A percentile compares a stretch with the other conserved stretches of the same genome.
Evolutionary conservation across 305 asterid genomes (phyloP).

Genomic region (Lippia alba): DNA sequence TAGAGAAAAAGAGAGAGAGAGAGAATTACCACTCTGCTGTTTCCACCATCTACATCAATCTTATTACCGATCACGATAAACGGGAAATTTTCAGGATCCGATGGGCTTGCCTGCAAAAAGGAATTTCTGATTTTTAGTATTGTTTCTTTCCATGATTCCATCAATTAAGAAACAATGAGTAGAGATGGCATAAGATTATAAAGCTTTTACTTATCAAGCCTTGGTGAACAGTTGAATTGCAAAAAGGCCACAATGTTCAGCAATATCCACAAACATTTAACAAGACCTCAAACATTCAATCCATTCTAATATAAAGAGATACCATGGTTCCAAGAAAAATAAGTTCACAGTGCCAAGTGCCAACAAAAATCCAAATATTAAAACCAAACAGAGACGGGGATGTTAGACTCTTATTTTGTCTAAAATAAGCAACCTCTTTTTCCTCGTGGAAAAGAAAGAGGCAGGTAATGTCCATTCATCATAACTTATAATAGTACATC

Average conservation of each 20-base stretch:
- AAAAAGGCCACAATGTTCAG: background rate
- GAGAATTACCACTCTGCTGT: constrained; percentile 82
- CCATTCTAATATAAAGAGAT: constrained; percentile 8
- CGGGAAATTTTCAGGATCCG: constrained; percentile 97
- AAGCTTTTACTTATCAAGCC: constrained; percentile 15
- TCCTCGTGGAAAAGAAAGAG: background rate
- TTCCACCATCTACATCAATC: constrained; percentile 95
- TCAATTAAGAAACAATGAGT: constrained; percentile 7
- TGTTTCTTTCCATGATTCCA: constrained; percentile 16
- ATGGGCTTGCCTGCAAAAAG: constrained; percentile 89
- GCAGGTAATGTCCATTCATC: background rate
- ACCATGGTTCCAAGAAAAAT: constrained; percentile 14
- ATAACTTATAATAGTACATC: background rate
- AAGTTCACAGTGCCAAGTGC: too few relatives aligned
- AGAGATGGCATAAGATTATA: background rate
- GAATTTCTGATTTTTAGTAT: constrained; percentile 18
- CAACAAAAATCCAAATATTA: constrained; percentile 7
- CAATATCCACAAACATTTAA: background rate
- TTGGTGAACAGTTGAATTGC: constrained; percentile 16
- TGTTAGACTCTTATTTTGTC: background rate
- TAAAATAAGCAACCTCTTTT: background rate
- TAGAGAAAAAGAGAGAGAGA: constrained; percentile 15
- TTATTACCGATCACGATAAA: constrained; percentile 98
- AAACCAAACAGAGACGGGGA: constrained; percentile 5
- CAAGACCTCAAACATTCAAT: constrained; percentile 6